Base-by-base conservation (phyloP, 2,329 filamentous ascomycete genomes). In the Ascochyta pisi region DNA sequence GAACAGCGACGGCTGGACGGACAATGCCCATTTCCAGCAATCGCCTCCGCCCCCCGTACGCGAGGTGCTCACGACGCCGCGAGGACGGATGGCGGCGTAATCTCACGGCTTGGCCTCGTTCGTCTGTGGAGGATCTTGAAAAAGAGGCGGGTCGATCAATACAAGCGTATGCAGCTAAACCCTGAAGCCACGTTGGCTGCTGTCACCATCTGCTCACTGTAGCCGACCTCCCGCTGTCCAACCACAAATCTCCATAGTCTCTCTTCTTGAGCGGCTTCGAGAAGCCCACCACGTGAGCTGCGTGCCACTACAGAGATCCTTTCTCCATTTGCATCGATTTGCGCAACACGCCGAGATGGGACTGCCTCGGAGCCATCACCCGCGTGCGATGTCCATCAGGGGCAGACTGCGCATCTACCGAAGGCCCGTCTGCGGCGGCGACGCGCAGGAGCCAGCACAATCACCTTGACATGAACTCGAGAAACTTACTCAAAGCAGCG, bases 101-200 rank as follows among this genome's bases (percentile, higher is more conserved):
- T 56, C 47, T 47, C 47, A 56, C 31, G 53, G 50, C 73, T 74
- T 74, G 73, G 71, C 69, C 60, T 63, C 56, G 64, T 68, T 69
- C 62, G 68, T 65, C 63, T 71, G 70, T 71, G 69, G 72, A 73
- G 66, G 71, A 74, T 74, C 71, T 69, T 69, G 53, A 57, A 55
- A 61, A 61, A 67, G 64, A 72, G 65, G 69, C 72, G 71, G 71
- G 73, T 74, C 73, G 73, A 75, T 75, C 73, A 73, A 64, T 63
- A 67, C 72, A 72, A 73, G 69, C 68, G 70, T 63, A 69, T 74
- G 70, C 71, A 73, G 69, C 71, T 70, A 72, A 69, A 73, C 67
- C 73, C 68, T 68, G 71, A 63, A 69, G 70, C 73, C 73, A 73
- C 71, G 71, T 74, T 75, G 67, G 66, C 60, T 66, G 66, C 66